Evolutionary conservation across 495 filamentous ascomycete species (phyloP).

Genomic region (Symbiotaphrina buchneri): DNA sequence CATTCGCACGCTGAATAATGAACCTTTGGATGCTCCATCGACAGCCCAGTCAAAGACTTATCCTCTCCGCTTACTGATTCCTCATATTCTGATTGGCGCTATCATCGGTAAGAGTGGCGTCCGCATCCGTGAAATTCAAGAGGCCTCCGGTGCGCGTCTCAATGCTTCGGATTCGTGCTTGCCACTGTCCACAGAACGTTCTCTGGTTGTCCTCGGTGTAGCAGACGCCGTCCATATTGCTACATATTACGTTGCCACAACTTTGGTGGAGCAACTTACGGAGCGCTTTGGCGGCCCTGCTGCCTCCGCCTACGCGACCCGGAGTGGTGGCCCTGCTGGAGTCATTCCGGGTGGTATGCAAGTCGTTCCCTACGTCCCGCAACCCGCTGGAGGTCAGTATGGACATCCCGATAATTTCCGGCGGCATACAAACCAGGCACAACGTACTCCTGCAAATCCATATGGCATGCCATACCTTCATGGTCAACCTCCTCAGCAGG

Average conservation of each 20-base stretch:
- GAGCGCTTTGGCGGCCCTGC: slow-evolving; percentile 91
- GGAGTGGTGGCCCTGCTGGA: slow-evolving; percentile 79
- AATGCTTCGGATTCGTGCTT: slow-evolving; percentile 92
- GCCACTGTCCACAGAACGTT: slow-evolving; percentile 83
- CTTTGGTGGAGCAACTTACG: slow-evolving; percentile 84
- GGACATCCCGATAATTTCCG: slow-evolving; percentile 77
- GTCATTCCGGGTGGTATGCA: slow-evolving; percentile 94
- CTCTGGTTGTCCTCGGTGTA: slow-evolving; percentile 44
- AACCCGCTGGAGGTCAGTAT: slow-evolving; percentile 76
- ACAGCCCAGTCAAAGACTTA: slow-evolving; percentile 91
- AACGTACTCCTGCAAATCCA: slow-evolving; percentile 22
- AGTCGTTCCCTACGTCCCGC: slow-evolving; percentile 85
- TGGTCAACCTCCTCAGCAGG: slow-evolving; percentile 40
- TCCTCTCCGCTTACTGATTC: slow-evolving; percentile 82
- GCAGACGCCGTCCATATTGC: slow-evolving; percentile 80
- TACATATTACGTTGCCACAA: slow-evolving; percentile 93
- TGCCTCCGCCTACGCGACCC: slow-evolving; percentile 88
- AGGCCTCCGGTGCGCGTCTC: slow-evolving; percentile 84
- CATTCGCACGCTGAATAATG: slow-evolving; percentile 93
- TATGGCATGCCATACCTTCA: slow-evolving; percentile 41
- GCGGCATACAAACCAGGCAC: slow-evolving; percentile 39
- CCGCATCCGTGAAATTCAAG: slow-evolving; percentile 94
- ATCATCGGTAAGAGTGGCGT: slow-evolving; percentile 95
- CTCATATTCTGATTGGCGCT: slow-evolving; percentile 91
- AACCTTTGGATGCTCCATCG: slow-evolving; percentile 66